Conservation (phyloP, 2,329 filamentous ascomycete genomes). For the Onygenales sp. region DNA sequence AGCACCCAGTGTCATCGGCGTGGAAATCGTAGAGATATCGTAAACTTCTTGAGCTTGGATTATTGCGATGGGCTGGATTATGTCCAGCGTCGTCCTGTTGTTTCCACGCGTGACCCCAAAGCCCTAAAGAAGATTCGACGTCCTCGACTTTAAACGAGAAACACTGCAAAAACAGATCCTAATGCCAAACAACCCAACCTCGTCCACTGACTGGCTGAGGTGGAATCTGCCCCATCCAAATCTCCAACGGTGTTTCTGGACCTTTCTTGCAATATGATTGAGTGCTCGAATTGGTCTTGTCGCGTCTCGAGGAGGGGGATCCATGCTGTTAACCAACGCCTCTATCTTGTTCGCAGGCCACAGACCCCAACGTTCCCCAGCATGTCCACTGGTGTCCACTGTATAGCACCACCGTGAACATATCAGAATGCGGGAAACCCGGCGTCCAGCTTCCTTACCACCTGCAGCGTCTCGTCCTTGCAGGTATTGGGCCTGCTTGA, state of each 20-base stretch:
- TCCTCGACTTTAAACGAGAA: background rate
- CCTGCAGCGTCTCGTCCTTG: background rate
- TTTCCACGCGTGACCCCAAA: background rate
- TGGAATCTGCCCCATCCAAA: background rate
- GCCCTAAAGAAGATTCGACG: background rate
- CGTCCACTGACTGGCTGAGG: background rate
- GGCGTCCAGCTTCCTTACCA: background rate
- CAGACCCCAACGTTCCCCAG: background rate
- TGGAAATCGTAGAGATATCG: background rate
- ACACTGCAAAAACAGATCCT: too few relatives aligned
- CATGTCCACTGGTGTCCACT: constrained; percentile 1
- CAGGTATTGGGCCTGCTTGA: background rate
- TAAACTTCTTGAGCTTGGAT: background rate
- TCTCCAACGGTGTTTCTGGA: background rate
- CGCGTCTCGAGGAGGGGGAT: background rate
- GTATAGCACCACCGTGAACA: background rate
- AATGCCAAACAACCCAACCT: background rate
- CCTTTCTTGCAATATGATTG: background rate
- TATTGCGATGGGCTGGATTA: background rate
- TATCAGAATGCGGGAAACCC: constrained; percentile 1
- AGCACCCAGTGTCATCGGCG: background rate
- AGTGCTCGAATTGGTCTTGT: background rate
- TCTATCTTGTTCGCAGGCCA: constrained; percentile 1
- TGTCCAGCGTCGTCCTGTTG: background rate
- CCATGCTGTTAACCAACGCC: background rate